These are phyloP conservation scores for Pleurotus tuoliensis DNA, from an alignment of 768 basidiomycete species.

Conservation along the genomic window DNA sequence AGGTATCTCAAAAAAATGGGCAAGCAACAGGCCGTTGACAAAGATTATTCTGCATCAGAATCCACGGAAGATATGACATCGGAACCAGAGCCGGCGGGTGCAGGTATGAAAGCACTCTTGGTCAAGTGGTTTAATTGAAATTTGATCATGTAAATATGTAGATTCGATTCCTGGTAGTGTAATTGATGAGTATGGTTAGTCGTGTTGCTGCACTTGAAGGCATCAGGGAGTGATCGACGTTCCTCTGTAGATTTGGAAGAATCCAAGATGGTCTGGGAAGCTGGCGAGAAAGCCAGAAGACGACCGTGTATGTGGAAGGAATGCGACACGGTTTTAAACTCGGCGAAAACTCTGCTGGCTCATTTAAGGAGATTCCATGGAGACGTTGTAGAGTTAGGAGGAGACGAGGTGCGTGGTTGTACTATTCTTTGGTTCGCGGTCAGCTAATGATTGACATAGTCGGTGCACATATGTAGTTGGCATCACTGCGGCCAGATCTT, in stretches of 20 bases:
- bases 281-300: constrained; percentile 44
- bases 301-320: constrained; percentile 55
- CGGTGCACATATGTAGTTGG: constrained; percentile 52
- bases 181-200: constrained; percentile 15
- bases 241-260: constrained; percentile 37
- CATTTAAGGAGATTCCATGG: constrained; percentile 41
- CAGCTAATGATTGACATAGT: constrained; percentile 19
- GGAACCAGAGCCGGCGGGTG: background rate
- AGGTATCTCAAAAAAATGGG: background rate
- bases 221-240: constrained; percentile 15
- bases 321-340: constrained; percentile 55
- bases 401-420: too few species aligned
- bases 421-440: too few species aligned
- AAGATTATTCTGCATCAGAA: background rate
- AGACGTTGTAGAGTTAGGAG: constrained; percentile 4
- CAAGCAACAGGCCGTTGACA: background rate
- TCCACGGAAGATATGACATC: background rate
- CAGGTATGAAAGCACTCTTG: background rate
- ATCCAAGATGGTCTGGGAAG: constrained; percentile 39
- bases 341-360: constrained; percentile 39
- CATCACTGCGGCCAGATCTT: constrained; percentile 46
- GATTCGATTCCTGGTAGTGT: constrained; percentile 14
- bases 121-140: background rate
- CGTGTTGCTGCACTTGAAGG: background rate
- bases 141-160: constrained; percentile 12